These are phyloP conservation scores for Polyporus arcularius DNA, from an alignment of 768 basidiomycete genomes.

Conservation along the genomic window DNA sequence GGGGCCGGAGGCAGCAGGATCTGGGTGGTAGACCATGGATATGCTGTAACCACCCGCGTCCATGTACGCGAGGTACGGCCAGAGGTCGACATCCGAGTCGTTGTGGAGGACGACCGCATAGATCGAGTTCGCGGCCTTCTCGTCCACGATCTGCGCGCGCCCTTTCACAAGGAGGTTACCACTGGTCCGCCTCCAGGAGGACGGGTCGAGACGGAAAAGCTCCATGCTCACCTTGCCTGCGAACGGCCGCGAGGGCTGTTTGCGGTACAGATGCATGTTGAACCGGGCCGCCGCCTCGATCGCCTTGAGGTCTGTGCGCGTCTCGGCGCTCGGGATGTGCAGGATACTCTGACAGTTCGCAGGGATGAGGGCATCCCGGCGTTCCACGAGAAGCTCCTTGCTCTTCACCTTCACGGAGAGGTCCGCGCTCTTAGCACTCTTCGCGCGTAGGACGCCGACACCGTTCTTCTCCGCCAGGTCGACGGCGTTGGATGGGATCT, in stretches of 20 bases:
- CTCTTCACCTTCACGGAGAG: constrained; percentile 48
- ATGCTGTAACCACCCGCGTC: constrained; percentile 40
- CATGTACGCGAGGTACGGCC: constrained; percentile 50
- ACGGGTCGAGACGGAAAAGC: constrained; percentile 49
- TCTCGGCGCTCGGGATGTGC: constrained; percentile 38
- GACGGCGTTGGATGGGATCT: constrained; percentile 36
- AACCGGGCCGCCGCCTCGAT: constrained; percentile 61
- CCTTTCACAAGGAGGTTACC: constrained; percentile 50
- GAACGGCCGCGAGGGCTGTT: constrained; percentile 49
- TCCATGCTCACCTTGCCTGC: constrained; percentile 52
- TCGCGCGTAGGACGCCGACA: constrained; percentile 49
- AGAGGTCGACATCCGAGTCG: constrained; percentile 51
- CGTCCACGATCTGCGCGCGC: constrained; percentile 45
- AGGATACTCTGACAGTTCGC: constrained; percentile 38
- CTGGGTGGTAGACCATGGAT: constrained; percentile 56
- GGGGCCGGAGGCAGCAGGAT: constrained; percentile 34
- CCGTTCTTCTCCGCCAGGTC: constrained; percentile 40
- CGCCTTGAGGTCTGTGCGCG: constrained; percentile 36
- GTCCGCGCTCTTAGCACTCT: constrained; percentile 46
- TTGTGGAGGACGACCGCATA: constrained; percentile 55
- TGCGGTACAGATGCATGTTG: constrained; percentile 56
- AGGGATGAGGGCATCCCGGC: constrained; percentile 44
- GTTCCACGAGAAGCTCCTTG: constrained; percentile 43
- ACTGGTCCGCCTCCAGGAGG: constrained; percentile 44
- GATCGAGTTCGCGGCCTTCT: constrained; percentile 40